Conservation (phyloP, 1,139 yeast species). For the Candida sp. region DNA sequence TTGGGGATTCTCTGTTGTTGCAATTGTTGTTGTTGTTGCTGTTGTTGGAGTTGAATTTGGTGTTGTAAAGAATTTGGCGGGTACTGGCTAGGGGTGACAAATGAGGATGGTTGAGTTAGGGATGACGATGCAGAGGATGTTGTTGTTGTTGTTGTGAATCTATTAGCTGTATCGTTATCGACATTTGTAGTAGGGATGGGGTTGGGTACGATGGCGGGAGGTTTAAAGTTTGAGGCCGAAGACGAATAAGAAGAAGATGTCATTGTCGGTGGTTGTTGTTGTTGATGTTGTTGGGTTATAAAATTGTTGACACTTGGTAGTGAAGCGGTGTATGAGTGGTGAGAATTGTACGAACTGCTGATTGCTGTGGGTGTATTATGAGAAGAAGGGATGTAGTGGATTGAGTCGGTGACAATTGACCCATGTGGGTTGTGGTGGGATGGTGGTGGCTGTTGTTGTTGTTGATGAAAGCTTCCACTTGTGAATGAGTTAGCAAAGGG, state of each 20-base stretch:
- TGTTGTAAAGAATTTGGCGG: neutral
- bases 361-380: constrained; percentile 63
- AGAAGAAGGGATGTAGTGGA: constrained; percentile 45
- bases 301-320: constrained; percentile 19
- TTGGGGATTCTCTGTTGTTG: constrained; percentile 14
- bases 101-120: constrained; percentile 7
- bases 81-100: constrained; percentile 17
- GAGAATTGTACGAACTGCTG: constrained; percentile 50
- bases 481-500: neutral
- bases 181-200: constrained; percentile 50
- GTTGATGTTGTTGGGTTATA: constrained; percentile 15
- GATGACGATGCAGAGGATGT: constrained; percentile 8
- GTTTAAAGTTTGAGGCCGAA: constrained; percentile 17
- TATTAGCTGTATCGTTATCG: constrained; percentile 14
- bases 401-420: constrained; percentile 21
- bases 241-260: constrained; percentile 1
- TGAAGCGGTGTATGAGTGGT: constrained; percentile 43
- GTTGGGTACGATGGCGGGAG: constrained; percentile 28
- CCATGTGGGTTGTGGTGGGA: neutral
- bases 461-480: constrained; percentile 4
- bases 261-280: constrained; percentile 4
- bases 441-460: neutral
- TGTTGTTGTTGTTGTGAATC: constrained; percentile 6
- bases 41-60: constrained; percentile 11
- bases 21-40: constrained; percentile 9